Evolutionary conservation across 176 grass and related monocot genomes (phyloP), one percentile per base, ranked within the genome.

Genomic region (Oryza officinalis): DNA sequence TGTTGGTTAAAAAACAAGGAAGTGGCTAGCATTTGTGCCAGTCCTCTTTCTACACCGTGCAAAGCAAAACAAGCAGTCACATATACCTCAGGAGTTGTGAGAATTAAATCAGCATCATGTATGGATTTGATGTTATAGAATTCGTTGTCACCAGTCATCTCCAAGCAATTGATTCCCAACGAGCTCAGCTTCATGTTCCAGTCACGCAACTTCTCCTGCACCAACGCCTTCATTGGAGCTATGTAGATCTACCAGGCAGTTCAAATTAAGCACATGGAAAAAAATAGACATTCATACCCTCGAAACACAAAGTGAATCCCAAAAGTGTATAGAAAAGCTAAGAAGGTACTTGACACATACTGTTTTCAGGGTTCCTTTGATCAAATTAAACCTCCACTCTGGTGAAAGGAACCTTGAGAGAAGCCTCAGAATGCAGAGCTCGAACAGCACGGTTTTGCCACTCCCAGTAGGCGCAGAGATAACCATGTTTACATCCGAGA

Each of bases 381-480:
- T 45, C 70, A 91, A 82, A 87, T 81, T 87, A 79, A 98, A 95
- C 59, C 86, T 95, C 57, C 80, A 88, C 20, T 98, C 93, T 73
- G 80, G 71, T 71, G 88, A 91, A 74, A 98, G 88, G 80, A 95
- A 98, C 75, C 89, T 91, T 1, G 88, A 98, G 77, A 98, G 83
- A 71, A 93, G 89, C 82, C 96, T 88, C 67, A 98, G 67, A 83
- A 98, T 95, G 83, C 93, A 98, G 69, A 98, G 96, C 83, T 98
- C 89, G 76, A 98, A 98, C 17, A 98, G 86, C 73, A 91, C 93
- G 6, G 96, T 98, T 77, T 98, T 98, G 15, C 96, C 96, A 54
- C 96, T 98, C 54, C 93, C 96, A 78, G 96, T 98, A 46, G 96
- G 96, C 17, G 96, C 96, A 11, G 96, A 98, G 83, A 98, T 91